Evolutionary conservation across 306 rosid species (phyloP).

Genomic region (Amphicarpaea edgeworthii): DNA sequence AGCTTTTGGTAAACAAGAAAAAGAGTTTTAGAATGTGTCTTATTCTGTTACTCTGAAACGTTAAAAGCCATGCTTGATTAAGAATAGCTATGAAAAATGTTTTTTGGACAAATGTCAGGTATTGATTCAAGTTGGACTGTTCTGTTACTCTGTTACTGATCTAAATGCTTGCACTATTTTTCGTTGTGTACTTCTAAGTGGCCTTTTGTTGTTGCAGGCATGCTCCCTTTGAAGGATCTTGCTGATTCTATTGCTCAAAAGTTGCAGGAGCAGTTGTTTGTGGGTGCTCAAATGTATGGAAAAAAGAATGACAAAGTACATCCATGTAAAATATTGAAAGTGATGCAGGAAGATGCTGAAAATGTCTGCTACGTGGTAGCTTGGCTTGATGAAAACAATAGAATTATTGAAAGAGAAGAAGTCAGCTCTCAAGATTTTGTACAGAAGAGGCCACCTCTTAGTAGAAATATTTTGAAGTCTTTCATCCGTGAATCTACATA

Average conservation of each 20-base stretch:
- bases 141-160: not conserved
- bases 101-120: not conserved
- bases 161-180: not conserved
- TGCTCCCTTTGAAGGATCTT: slow-evolving; percentile 86
- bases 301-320: slow-evolving; percentile 61
- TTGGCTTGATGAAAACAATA: slow-evolving; percentile 80
- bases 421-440: slow-evolving; percentile 60
- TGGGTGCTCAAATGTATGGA: slow-evolving; percentile 79
- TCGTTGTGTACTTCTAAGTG: not conserved
- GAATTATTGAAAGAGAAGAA: slow-evolving; percentile 56
- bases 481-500: slow-evolving; percentile 93
- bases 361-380: slow-evolving; percentile 66
- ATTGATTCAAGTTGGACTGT: slow-evolving; percentile 6
- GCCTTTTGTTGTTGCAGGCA: slow-evolving; percentile 62
- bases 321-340: slow-evolving; percentile 76
- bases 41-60: not conserved
- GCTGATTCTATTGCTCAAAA: slow-evolving; percentile 72
- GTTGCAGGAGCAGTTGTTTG: slow-evolving; percentile 65
- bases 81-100: slow-evolving; percentile 26
- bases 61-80: slow-evolving; percentile 2
- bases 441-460: slow-evolving; percentile 77
- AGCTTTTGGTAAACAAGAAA: not conserved
- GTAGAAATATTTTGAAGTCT: slow-evolving; percentile 76
- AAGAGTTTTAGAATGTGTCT: not conserved
- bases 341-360: slow-evolving; percentile 56